Percentiles rank a stretch among this genome's conserved stretches.
These are phyloP conservation scores for Williopsis jadinii DNA, from an alignment of 1,139 yeast genomes.

Conservation along the genomic window DNA sequence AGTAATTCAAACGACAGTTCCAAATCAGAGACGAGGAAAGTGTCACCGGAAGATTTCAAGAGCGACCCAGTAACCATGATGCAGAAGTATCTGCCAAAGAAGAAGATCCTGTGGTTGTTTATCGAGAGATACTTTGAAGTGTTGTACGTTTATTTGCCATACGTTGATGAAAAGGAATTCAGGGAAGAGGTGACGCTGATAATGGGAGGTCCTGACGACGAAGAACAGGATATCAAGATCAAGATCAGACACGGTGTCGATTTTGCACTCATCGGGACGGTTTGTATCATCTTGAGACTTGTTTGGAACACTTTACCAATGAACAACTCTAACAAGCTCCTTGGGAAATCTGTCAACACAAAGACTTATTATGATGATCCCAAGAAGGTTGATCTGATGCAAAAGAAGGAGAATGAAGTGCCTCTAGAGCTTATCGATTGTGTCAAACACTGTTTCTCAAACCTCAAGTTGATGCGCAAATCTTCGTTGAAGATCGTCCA, in stretches of 20 bases:
- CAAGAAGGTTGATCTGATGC: conserved; percentile 9
- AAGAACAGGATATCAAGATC: conserved; percentile 24
- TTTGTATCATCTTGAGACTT: conserved; percentile 40
- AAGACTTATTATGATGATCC: conserved; percentile 17
- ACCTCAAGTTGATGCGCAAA: conserved; percentile 29
- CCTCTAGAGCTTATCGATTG: conserved; percentile 20
- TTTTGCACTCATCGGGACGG: conserved; percentile 31
- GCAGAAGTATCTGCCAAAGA: conserved; percentile 32
- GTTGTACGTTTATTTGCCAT: conserved; percentile 34
- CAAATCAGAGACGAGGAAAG: conserved; percentile 2
- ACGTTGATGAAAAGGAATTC: conserved; percentile 32
- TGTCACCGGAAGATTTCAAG: conserved; percentile 14
- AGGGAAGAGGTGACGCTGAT: conserved; percentile 25
- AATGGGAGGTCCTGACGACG: conserved; percentile 26
- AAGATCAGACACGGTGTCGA: conserved; percentile 18
- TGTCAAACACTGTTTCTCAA: conserved; percentile 29
- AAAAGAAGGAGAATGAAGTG: conserved; percentile 18
- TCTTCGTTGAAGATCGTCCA: conserved; percentile 39
- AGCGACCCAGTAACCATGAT: conserved; percentile 28
- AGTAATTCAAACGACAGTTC: conserved; percentile 10
- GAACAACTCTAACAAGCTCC: conserved; percentile 20
- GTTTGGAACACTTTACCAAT: conserved; percentile 44
- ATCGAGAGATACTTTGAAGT: conserved; percentile 33
- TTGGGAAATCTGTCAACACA: conserved; percentile 10
- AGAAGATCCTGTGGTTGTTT: conserved; percentile 30